Evolutionary conservation across 495 filamentous ascomycete genomes (phyloP), one percentile per base, ranked within the genome.

Genomic region (Cryomyces antarcticus): DNA sequence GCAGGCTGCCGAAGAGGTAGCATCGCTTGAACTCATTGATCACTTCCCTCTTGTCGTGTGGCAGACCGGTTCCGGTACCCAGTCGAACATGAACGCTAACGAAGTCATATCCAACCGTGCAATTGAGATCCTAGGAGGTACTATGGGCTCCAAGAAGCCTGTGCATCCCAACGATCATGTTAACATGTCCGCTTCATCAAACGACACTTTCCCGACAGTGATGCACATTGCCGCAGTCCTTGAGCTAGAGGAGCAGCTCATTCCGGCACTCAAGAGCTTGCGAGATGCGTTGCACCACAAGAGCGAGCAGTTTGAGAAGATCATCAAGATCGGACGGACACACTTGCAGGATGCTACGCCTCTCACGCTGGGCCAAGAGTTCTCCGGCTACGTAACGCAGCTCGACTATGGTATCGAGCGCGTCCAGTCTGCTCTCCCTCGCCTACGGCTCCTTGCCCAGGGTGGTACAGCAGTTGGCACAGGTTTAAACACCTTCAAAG

Each of bases 41-140:
- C 89, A 97, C 73, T 97, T 97, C 67, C 89, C 87, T 43, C 80
- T 97, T 40, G 89, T 96, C 42, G 88, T 97, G 55, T 97, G 89
- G 89, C 89, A 97, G 64, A 97, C 89, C 33, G 89, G 89, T 44
- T 96, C 92, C 12, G 89, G 89, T 54, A 97, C 89, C 28, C 89
- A 97, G 67, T 93, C 86, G 58, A 97, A 97, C 75, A 97, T 97
- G 89, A 97, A 97, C 70, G 87, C 89, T 59, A 97, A 97, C 65
- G 89, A 97, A 66, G 89, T 97, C 60, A 97, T 97, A 65, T 94
- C 88, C 46, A 97, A 97, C 72, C 84, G 89, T 46, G 89, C 89
- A 36, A 97, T 97, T 61, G 92, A 97, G 68, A 89, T 97, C 45
- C 70, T 97, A 11, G 89, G 89, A 45, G 89, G 89, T 49, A 73